A percentile compares a stretch with the other conserved stretches of the same genome.
Conservation (phyloP, 164 flowering plant species). For the Aristolochia californica region DNA sequence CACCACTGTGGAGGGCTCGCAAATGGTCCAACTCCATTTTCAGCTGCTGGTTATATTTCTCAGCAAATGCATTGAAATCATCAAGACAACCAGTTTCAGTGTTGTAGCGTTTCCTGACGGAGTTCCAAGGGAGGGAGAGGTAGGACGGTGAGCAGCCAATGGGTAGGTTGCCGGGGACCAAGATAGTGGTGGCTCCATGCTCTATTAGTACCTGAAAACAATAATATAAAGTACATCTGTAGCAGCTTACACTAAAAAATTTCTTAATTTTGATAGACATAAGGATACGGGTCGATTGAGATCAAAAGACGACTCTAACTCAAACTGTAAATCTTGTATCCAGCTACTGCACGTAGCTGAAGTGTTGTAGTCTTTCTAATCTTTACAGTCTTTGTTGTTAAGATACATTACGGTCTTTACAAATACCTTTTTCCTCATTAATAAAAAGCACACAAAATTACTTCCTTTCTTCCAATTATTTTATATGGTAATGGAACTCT, state of each 20-base stretch:
- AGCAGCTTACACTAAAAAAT: no score
- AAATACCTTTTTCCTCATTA: no score
- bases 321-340: background rate
- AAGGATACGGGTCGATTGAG: background rate
- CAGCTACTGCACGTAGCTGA: background rate
- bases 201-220: slow-evolving; percentile 10
- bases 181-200: slow-evolving; percentile 18
- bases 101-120: slow-evolving; percentile 20
- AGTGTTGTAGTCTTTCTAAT: background rate
- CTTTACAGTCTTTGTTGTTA: no score
- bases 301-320: background rate
- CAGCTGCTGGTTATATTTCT: slow-evolving; percentile 23
- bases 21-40: slow-evolving; percentile 16
- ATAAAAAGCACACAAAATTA: no score
- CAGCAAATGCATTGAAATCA: slow-evolving; percentile 22
- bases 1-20: slow-evolving; percentile 17
- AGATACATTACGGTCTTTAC: no score
- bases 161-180: slow-evolving; percentile 34
- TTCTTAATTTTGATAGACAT: background rate
- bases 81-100: slow-evolving; percentile 24
- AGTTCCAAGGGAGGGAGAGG: slow-evolving; percentile 9
- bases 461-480: no score
- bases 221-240: background rate
- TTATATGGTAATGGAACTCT: no score
- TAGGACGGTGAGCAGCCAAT: slow-evolving; percentile 21